Base-by-base conservation (phyloP, 495 filamentous ascomycete species). In the Neurospora sp. region DNA sequence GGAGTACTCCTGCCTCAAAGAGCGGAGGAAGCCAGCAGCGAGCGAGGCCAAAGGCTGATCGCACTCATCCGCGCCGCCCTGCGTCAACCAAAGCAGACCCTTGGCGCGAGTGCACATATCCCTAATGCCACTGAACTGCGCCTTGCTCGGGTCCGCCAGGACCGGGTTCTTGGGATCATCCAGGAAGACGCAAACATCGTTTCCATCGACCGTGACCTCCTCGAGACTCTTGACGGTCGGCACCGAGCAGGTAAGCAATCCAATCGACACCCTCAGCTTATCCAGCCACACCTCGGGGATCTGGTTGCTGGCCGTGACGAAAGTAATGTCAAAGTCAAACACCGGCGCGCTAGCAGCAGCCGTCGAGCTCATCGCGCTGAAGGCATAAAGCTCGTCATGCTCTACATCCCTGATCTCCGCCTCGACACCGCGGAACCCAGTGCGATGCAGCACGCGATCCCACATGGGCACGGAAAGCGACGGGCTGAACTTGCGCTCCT, bases 41-140 rank as follows among this genome's bases (percentile, higher is more conserved):
- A 83, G 78, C 22, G 75, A 74, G 1, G 75, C 68, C 9, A 78
- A 72, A 5, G 82, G 81, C 6, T 78, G 73, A 0, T 71, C 72
- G 37, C 70, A 74, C 39, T 76, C 74, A 8, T 72, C 73, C 3
- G 70, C 81, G 37, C 86, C 86, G 0, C 88, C 87, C 40, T 84
- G 78, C 6, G 89, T 78, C 18, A 90, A 48, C 76, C 89, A 90
- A 11, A 84, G 80, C 2, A 83, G 74, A 9, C 84, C 79, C n/a
- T 79, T 73, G 5, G 76, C 70, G n/a, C 75, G 69, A 0, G 75
- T 77, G 69, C 74, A 77, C 8, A 83, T 59, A 0, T 73, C 37
- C 66, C 82, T 81, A 14, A 83, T 39, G 2, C 71, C 73, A 20
- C 79, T 78, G 40, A 82, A 79, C 46, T 75, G 72, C 0, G 37